These are phyloP conservation scores for Mycena citricolor DNA, from an alignment of 1,284 basidiomycete species.

Conservation along the genomic window DNA sequence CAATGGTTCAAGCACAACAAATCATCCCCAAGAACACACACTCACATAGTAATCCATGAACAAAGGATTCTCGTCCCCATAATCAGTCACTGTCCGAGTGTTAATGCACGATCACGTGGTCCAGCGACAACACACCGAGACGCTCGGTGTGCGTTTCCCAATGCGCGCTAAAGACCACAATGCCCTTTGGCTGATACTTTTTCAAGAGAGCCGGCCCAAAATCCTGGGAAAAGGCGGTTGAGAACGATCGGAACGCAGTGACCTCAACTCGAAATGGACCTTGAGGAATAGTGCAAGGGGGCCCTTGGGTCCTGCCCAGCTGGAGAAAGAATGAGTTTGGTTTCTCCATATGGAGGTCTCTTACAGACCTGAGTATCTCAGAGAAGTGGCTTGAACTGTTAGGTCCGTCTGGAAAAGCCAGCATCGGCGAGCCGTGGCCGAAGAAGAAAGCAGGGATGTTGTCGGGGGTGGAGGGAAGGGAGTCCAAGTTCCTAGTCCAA, in stretches of 20 bases:
- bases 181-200: conserved; percentile 73
- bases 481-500: conserved; percentile 62
- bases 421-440: conserved; percentile 64
- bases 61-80: conserved; percentile 70
- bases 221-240: too few species aligned
- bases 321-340: too few species aligned
- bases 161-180: conserved; percentile 79
- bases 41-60: conserved; percentile 64
- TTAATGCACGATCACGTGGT: too few species aligned
- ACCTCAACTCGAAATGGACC: too few species aligned
- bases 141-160: conserved; percentile 49
- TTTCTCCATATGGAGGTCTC: too few species aligned
- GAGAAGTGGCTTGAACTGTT: too few species aligned
- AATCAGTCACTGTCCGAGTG: conserved; percentile 78
- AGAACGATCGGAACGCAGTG: too few species aligned
- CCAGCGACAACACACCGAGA: background rate
- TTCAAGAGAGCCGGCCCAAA: conserved; percentile 66
- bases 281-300: conserved; percentile 60
- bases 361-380: too few species aligned
- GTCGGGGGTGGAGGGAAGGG: conserved; percentile 57
- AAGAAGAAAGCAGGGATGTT: conserved; percentile 77
- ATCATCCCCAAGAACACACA: background rate
- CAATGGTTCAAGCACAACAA: background rate
- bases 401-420: conserved; percentile 61
- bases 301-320: conserved; percentile 50